A percentile compares a stretch with the other conserved stretches of the same genome.
These are phyloP conservation scores for Hyaloscypha variabilis DNA, from an alignment of 495 filamentous ascomycete species.

Conservation along the genomic window DNA sequence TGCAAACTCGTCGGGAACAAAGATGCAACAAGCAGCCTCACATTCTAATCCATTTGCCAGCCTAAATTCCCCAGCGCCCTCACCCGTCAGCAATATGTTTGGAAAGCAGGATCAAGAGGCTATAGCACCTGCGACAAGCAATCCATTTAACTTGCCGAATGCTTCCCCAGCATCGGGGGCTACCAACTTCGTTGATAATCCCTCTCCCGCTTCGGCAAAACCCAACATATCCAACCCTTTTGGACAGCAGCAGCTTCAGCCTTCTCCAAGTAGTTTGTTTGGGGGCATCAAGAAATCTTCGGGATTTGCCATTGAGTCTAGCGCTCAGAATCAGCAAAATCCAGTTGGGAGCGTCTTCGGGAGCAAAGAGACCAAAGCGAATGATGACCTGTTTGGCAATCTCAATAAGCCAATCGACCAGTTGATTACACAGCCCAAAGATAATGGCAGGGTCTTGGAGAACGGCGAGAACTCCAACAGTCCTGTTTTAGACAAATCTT, in stretches of 20 bases:
- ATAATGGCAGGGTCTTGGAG: conserved; percentile 4
- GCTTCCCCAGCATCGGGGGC: conserved; percentile 2
- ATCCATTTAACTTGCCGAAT: neutral
- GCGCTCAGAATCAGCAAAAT: neutral
- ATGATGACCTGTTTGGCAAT: conserved; percentile 16
- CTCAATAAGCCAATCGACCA: conserved; percentile 25
- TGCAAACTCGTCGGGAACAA: neutral
- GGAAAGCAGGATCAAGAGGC: neutral
- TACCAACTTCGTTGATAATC: conserved; percentile 19
- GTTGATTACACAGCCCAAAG: conserved; percentile 11
- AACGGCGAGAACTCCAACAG: neutral
- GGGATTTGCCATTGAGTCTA: neutral
- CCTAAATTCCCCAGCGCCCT: conserved; percentile 4
- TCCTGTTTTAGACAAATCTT: neutral
- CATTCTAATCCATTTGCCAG: conserved; percentile 20
- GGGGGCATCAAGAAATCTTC: conserved; percentile 5
- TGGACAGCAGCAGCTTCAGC: neutral
- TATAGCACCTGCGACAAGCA: neutral
- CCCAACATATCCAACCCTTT: neutral
- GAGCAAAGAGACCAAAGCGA: neutral
- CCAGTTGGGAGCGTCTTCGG: neutral
- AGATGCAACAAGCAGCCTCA: conserved; percentile 19
- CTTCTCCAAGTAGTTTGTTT: conserved; percentile 17
- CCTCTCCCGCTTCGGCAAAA: neutral
- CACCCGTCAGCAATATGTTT: neutral